A percentile compares a stretch with the other conserved stretches of the same genome.
phyloP scores from a whole-genome alignment of 192 early-diverging fungal species.

The Irineochytrium annulatum region DNA sequence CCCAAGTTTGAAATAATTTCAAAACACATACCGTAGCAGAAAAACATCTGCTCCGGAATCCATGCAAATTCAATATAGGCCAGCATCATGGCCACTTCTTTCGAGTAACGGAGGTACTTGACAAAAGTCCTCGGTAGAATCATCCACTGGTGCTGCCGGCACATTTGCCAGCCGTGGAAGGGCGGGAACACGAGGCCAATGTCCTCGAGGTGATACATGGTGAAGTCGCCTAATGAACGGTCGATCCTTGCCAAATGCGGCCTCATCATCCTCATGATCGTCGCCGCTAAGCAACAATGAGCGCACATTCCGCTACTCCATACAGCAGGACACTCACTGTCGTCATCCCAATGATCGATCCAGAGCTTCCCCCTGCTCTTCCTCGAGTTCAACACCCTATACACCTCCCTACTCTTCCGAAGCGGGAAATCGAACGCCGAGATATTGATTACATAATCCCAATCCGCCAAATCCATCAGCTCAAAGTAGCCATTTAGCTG shows the following conservation, averaged over 20 bases:
- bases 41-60: conserved; percentile 6
- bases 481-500: conserved; percentile 46
- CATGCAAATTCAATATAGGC: conserved; percentile 25
- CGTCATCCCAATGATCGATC: conserved; percentile 43
- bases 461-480: conserved; percentile 49
- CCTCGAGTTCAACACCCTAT: conserved; percentile 17
- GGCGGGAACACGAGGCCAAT: conserved; percentile 29
- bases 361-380: conserved; percentile 21
- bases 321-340: conserved; percentile 13
- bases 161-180: conserved; percentile 25
- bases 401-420: conserved; percentile 27
- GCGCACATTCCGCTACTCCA: background rate
- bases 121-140: conserved; percentile 26
- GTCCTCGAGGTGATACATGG: conserved; percentile 11
- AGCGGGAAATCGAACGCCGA: conserved; percentile 42
- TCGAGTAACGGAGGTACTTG: conserved; percentile 15
- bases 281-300: background rate
- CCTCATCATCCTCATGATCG: conserved; percentile 2
- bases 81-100: conserved; percentile 14
- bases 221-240: conserved; percentile 10
- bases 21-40: conserved; percentile 4
- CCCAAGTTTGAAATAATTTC: conserved; percentile 3
- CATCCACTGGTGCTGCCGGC: conserved; percentile 39
- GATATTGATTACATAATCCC: conserved; percentile 51
- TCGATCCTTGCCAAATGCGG: conserved; percentile 4